Evolutionary conservation across 2,329 filamentous ascomycete genomes (phyloP), one percentile per base, ranked within the genome.

Genomic region (Cladosporium sp.): DNA sequence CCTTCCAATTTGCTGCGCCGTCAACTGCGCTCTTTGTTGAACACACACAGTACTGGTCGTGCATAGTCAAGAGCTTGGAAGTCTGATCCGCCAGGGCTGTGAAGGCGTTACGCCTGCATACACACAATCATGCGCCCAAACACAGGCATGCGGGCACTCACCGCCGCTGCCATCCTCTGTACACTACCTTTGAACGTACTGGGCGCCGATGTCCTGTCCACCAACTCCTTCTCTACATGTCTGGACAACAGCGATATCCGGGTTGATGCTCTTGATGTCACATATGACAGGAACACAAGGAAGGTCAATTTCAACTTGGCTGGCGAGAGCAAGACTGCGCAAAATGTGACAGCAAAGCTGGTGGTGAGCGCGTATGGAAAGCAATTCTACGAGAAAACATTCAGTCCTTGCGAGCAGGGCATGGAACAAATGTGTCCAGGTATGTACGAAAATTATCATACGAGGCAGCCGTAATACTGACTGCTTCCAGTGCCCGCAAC

Each of bases 301-400:
- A 82, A 81, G 49, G 82, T 97, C 60, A 83, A 77, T 3, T 97
- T 97, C 74, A 86, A 97, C 70, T 83, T 97, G 20, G 84, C 86
- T 34, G 94, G 93, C 60, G 85, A 82, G 59, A 97, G 89, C 71
- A 74, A 75, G 55, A 83, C 83, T 70, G 74, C 81, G 64, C 90
- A 94, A 72, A 92, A 96, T 64, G 90, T 97, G 60, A 89, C 82
- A 56, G 92, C 91, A 13, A 77, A 77, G 15, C 78, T 97, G 59
- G 81, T 83, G 20, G 89, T 97, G 37, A 88, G 81, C 24, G 93
- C 93, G 8, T 97, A 97, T 69, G 94, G 94, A 59, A 84, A 83
- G 58, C 74, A 88, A 60, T 83, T 97, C 22, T 97, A 95, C 75
- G 79, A 81, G 37, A 89, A 90, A 59, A 77, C 76, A 3, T 96